Percentiles rank a stretch among this genome's conserved stretches.
phyloP scores from a whole-genome alignment of 2,329 filamentous ascomycete species.

The Alternaria incomplexa region DNA sequence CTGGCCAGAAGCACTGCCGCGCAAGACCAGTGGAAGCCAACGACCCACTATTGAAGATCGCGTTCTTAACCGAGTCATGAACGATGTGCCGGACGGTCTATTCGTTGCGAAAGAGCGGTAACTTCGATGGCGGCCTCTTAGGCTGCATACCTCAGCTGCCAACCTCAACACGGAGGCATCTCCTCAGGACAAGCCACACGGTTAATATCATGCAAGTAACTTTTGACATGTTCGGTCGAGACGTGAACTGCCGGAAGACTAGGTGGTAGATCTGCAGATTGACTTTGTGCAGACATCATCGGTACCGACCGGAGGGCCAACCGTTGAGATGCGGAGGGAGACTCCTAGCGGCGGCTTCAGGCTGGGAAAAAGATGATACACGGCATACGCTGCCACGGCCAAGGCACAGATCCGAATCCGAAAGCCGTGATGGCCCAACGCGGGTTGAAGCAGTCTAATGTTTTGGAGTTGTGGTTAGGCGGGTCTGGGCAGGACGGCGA shows the following conservation, averaged over 20 bases:
- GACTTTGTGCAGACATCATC: neutral
- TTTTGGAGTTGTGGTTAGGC: neutral
- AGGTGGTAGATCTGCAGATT: neutral
- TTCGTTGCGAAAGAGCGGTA: slow-evolving; percentile 2
- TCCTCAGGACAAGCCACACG: neutral
- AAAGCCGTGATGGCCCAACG: neutral
- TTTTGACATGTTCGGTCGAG: neutral
- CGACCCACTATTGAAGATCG: slow-evolving; percentile 1
- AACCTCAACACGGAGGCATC: neutral
- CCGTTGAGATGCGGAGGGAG: neutral
- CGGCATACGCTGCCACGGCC: neutral
- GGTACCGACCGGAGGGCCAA: neutral
- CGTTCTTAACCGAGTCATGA: slow-evolving; percentile 13
- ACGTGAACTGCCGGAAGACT: neutral
- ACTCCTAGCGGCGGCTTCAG: neutral
- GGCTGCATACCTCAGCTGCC: neutral
- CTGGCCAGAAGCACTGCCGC: neutral
- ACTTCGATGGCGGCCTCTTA: neutral
- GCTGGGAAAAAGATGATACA: neutral
- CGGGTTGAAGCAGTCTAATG: neutral
- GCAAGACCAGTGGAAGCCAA: neutral
- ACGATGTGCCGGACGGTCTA: slow-evolving; percentile 1
- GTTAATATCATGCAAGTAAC: neutral
- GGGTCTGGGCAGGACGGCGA: neutral
- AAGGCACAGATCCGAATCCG: neutral